Percentiles rank a stretch among this genome's conserved stretches.
Conservation (phyloP, 495 filamentous ascomycete genomes). For the Amniculicola lignicola region DNA sequence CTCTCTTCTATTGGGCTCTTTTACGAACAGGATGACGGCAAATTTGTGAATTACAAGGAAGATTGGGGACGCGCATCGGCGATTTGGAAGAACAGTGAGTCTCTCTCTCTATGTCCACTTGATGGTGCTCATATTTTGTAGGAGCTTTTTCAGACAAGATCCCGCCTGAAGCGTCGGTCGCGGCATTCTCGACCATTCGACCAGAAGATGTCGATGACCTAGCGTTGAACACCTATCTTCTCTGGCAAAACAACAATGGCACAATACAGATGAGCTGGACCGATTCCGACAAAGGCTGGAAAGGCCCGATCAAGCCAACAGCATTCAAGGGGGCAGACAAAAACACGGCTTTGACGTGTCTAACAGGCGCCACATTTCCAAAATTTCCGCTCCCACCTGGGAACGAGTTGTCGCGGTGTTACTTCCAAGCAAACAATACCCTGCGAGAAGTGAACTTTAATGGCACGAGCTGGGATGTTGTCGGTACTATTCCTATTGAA, state of each 20-base stretch:
- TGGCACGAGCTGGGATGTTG: conserved; percentile 21
- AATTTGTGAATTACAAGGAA: conserved; percentile 11
- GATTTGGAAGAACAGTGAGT: conserved; percentile 13
- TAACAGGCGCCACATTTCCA: conserved; percentile 20
- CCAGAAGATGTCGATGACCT: neutral
- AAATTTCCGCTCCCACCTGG: conserved; percentile 1
- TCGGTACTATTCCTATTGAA: conserved; percentile 16
- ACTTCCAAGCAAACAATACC: conserved; percentile 20
- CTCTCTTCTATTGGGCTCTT: conserved; percentile 10
- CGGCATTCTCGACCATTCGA: conserved; percentile 20
- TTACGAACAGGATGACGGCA: conserved; percentile 12
- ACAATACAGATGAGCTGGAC: conserved; percentile 23
- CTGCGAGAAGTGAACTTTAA: conserved; percentile 25
- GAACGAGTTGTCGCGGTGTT: conserved; percentile 19
- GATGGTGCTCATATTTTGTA: neutral
- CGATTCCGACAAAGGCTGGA: conserved; percentile 21
- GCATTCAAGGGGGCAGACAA: conserved; percentile 27
- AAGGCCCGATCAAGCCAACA: conserved; percentile 14
- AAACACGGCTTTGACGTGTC: conserved; percentile 15
- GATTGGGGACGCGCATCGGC: neutral
- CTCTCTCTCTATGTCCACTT: neutral
- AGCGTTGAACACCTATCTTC: conserved; percentile 19
- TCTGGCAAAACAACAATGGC: conserved; percentile 16
- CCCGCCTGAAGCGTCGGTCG: conserved; percentile 10
- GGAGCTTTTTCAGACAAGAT: conserved; percentile 16